Conservation (phyloP, 1,139 yeast species). For the Geotrichum carabidarum region DNA sequence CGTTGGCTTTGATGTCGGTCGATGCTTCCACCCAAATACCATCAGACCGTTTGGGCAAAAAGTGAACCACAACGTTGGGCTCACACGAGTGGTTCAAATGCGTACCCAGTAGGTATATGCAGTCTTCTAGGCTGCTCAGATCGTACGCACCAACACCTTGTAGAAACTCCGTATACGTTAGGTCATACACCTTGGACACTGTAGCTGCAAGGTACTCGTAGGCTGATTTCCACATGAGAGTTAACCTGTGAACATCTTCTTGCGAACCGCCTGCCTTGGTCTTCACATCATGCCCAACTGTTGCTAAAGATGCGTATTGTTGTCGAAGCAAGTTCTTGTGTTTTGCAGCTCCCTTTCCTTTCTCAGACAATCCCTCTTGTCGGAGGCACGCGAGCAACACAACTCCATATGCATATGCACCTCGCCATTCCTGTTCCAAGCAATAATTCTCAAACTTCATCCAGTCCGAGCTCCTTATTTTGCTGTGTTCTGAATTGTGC, state of each 20-base stretch:
- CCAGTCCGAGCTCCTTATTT: conserved; percentile 49
- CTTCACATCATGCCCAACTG: conserved; percentile 62
- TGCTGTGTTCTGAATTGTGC: conserved; percentile 41
- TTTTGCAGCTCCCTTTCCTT: background rate
- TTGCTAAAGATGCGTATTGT: conserved; percentile 61
- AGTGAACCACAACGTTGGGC: conserved; percentile 59
- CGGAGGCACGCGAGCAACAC: conserved; percentile 63
- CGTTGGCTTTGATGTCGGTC: conserved; percentile 55
- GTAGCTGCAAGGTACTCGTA: conserved; percentile 47
- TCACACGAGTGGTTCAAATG: conserved; percentile 74
- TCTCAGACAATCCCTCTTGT: conserved; percentile 45
- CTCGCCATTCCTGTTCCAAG: conserved; percentile 61
- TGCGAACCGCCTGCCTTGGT: conserved; percentile 50
- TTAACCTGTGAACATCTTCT: conserved; percentile 43
- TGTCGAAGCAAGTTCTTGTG: conserved; percentile 27
- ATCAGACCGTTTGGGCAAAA: conserved; percentile 23
- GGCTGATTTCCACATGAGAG: conserved; percentile 60
- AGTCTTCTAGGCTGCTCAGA: conserved; percentile 59
- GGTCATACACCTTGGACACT: conserved; percentile 42
- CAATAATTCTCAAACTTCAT: conserved; percentile 56
- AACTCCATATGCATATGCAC: conserved; percentile 60
- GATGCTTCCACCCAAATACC: conserved; percentile 46
- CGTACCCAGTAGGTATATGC: conserved; percentile 57
- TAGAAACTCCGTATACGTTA: conserved; percentile 54
- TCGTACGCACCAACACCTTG: conserved; percentile 65